Base-by-base conservation (phyloP, 768 basidiomycete species). In the Tricholomella constricta region DNA sequence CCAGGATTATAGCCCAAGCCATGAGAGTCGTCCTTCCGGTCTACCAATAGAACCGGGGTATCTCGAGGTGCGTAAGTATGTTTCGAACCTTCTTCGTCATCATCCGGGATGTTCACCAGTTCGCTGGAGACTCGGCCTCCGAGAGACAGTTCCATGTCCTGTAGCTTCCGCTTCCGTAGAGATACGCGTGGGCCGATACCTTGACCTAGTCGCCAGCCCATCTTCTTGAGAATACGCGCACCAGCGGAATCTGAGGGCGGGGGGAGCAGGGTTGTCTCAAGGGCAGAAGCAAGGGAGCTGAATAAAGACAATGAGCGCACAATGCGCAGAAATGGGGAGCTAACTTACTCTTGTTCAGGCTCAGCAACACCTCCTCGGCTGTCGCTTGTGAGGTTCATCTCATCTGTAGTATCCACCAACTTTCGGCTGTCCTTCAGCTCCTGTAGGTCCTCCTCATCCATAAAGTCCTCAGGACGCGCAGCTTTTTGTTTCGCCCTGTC, bases 361-460 rank as follows among this genome's bases (percentile, higher is more conserved):
- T 78, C 82, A 27, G 73, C 77, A 11, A 66, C 67, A 40, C 60
- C 68, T 26, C 74, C 72, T 58, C 79, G 75, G 1, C 82, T 82
- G 0, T 79, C 80, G n/a, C 79, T 83, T 0, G 82, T 67, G 38
- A 86, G 70, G 58, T 88, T 84, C 79, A 87, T 88, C 59, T 89
- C 81, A 31, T 95, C 89, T 11, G 86, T 85, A 32, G 86, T 89
- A 63, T 91, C 88, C 3, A 94, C 82, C 8, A 97, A 68, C 17
- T 80, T 83, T 59, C 86, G 78, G 58, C 81, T 83, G 35, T 94
- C 91, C 29, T 79, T 82, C 54, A 89, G 69, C 56, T 92, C 92
- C 40, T 89, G 85, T 14, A 98, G 74, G 67, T 98, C 97, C 71
- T 99, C 97, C 37, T 98, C 97, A 72, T 99, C 97, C 97, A 99